These are phyloP conservation scores for Rhizopogon vinicolor DNA, from an alignment of 768 basidiomycete species.

Conservation along the genomic window DNA sequence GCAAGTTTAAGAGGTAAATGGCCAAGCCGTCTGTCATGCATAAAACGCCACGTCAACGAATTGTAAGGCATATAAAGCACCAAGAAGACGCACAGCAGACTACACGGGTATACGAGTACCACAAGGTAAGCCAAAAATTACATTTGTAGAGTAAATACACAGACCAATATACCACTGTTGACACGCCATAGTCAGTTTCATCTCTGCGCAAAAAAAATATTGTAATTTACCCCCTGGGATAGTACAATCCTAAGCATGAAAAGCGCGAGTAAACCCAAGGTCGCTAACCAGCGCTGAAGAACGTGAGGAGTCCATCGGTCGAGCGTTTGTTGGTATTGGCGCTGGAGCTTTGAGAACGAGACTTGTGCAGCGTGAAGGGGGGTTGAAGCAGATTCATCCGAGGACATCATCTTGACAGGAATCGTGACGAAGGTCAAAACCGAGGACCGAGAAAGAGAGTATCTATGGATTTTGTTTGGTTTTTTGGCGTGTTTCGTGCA, in stretches of 20 bases:
- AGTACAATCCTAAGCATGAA: conserved; percentile 86
- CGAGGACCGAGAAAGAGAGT: neutral
- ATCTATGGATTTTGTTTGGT: conserved; percentile 1
- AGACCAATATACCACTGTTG: conserved; percentile 88
- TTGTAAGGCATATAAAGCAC: neutral
- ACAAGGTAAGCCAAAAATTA: neutral
- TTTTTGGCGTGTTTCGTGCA: conserved; percentile 1
- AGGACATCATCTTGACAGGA: conserved; percentile 25
- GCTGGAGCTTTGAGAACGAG: conserved; percentile 41
- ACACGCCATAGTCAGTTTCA: conserved; percentile 9
- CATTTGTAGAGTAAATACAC: conserved; percentile 25
- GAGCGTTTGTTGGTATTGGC: conserved; percentile 83
- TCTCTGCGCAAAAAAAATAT: neutral
- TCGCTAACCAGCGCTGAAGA: conserved; percentile 84
- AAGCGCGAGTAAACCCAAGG: conserved; percentile 61
- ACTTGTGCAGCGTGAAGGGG: conserved; percentile 25
- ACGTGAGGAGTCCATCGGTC: conserved; percentile 91
- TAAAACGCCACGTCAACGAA: conserved; percentile 4
- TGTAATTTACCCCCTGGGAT: conserved; percentile 76
- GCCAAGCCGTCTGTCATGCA: conserved; percentile 70
- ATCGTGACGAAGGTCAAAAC: conserved; percentile 5
- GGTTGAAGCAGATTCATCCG: conserved; percentile 23
- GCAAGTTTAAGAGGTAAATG: conserved; percentile 93
- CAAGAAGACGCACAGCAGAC: conserved; percentile 60
- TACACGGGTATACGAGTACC: conserved; percentile 15